A percentile compares a stretch with the other conserved stretches of the same genome.
These are phyloP conservation scores for Monosporascus sp. DNA, from an alignment of 2,329 filamentous ascomycete genomes.

Conservation along the genomic window DNA sequence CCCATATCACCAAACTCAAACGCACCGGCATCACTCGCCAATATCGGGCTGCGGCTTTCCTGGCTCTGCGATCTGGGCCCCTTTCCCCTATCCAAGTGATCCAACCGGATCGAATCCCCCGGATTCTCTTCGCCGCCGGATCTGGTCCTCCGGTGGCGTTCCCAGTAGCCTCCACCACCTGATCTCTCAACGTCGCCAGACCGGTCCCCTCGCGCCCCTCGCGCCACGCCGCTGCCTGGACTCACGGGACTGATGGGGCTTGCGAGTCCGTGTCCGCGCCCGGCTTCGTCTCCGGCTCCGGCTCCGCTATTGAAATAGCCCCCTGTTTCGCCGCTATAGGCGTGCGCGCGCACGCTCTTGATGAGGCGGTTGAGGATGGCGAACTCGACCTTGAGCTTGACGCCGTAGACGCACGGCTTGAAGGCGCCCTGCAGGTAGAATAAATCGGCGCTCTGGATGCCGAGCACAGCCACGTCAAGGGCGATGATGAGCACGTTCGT, in stretches of 20 bases:
- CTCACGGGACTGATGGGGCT: neutral
- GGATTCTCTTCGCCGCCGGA: neutral
- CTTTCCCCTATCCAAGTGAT: neutral
- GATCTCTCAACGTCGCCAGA: neutral
- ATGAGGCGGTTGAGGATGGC: conserved; percentile 27
- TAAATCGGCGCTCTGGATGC: conserved; percentile 29
- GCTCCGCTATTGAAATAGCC: neutral
- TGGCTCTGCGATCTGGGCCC: neutral
- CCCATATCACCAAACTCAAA: neutral
- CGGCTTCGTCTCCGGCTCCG: neutral
- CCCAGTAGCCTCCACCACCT: neutral
- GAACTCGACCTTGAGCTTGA: conserved; percentile 31
- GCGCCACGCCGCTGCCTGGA: neutral
- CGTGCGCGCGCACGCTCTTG: conserved; percentile 12
- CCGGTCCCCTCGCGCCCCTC: neutral
- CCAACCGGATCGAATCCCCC: neutral
- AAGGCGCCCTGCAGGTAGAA: conserved; percentile 31
- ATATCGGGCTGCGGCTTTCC: neutral
- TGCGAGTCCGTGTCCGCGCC: neutral
- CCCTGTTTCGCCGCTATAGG: neutral
- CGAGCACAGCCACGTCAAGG: conserved; percentile 32
- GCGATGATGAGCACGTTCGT: conserved; percentile 33
- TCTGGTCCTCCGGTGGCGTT: neutral
- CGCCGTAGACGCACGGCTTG: conserved; percentile 27
- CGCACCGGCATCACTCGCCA: neutral